Evolutionary conservation across 495 filamentous ascomycete genomes (phyloP).

Genomic region (Rusavskia elegans): DNA sequence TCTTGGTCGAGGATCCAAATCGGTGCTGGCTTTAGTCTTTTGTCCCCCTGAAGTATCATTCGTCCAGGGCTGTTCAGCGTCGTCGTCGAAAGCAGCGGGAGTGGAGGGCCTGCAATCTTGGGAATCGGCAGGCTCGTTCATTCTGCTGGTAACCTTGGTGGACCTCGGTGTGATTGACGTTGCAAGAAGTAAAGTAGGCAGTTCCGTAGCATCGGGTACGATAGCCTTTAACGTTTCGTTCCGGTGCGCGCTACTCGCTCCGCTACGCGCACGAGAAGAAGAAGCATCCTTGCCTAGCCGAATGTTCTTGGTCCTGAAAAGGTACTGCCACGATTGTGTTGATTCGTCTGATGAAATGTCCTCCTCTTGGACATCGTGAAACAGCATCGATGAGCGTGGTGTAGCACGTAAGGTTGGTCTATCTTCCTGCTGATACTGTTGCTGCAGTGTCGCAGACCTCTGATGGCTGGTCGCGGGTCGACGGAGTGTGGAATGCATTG

Average conservation of each 20-base stretch:
- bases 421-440: conserved; percentile 8
- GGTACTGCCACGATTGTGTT: conserved; percentile 26
- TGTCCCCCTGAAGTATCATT: background rate
- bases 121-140: conserved; percentile 4
- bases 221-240: conserved; percentile 16
- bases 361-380: conserved; percentile 7
- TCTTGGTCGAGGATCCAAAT: conserved; percentile 11
- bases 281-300: conserved; percentile 21
- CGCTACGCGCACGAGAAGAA: conserved; percentile 14
- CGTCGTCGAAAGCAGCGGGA: conserved; percentile 2
- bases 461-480: conserved; percentile 82
- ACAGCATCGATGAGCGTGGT: conserved; percentile 5
- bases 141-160: conserved; percentile 2
- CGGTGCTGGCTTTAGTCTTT: background rate
- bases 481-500: conserved; percentile 36
- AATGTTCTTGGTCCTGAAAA: conserved; percentile 24
- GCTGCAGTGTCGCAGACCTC: conserved; percentile 49
- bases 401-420: background rate
- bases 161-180: conserved; percentile 18
- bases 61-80: background rate
- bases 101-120: conserved; percentile 13
- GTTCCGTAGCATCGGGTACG: conserved; percentile 12
- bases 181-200: conserved; percentile 27
- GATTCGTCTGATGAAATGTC: conserved; percentile 3
- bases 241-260: conserved; percentile 10